Conservation (phyloP, 345 rosid genomes). For the Pugionium dolabratum region DNA sequence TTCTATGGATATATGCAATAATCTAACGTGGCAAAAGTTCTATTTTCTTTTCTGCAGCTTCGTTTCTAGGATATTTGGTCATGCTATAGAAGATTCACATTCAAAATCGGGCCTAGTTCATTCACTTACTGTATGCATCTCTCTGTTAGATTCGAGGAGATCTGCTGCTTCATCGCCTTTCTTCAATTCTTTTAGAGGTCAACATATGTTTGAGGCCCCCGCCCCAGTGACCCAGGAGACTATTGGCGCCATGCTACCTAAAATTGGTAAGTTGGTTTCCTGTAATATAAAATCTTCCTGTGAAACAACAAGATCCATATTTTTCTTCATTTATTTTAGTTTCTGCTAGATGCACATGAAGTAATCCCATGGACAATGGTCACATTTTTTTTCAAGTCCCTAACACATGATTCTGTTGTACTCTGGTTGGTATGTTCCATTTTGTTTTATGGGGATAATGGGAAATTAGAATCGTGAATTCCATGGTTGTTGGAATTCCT, state of each 20-base stretch:
- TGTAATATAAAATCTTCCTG: conserved; percentile 10
- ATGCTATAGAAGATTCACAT: conserved; percentile 78
- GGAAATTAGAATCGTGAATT: conserved; percentile 1
- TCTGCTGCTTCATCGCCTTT: conserved; percentile 56
- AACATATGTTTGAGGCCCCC: conserved; percentile 74
- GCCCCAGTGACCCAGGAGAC: conserved; percentile 85
- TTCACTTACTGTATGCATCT: conserved; percentile 81
- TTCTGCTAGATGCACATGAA: conserved; percentile 14
- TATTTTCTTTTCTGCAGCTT: conserved; percentile 54
- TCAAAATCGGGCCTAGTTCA: conserved; percentile 86
- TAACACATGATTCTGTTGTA: conserved; percentile 8
- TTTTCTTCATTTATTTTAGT: conserved; percentile 3
- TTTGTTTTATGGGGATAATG: conserved; percentile 22
- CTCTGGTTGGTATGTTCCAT: conserved; percentile 13
- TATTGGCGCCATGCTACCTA: conserved; percentile 88
- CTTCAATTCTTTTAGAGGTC: conserved; percentile 80
- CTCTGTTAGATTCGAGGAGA: conserved; percentile 85
- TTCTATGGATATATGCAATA: conserved; percentile 21
- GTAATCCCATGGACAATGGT: conserved; percentile 14
- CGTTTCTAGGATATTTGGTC: conserved; percentile 72
- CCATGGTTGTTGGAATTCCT: conserved; percentile 24
- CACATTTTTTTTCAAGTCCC: conserved; percentile 22
- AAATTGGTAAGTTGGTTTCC: conserved; percentile 63
- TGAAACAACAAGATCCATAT: neutral
- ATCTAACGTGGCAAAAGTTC: conserved; percentile 18